phyloP scores from a whole-genome alignment of 345 rosid genomes.

The Aurinia saxatilis region DNA sequence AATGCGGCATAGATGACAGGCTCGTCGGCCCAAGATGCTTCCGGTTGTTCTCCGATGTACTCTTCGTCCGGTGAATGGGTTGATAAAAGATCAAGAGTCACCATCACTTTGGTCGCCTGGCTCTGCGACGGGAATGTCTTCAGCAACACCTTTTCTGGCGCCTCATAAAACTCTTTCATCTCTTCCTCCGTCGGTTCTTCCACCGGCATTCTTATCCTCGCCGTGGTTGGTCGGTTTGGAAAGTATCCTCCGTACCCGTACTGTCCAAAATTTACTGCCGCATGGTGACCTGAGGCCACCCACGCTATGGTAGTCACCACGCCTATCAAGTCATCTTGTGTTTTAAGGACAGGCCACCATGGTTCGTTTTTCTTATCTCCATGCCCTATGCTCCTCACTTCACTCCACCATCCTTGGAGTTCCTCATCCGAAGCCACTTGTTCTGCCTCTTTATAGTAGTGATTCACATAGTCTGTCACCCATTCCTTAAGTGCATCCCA shows the following conservation, averaged over 20 bases:
- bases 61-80: slow-evolving; percentile 34
- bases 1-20: slow-evolving; percentile 23
- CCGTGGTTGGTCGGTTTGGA: slow-evolving; percentile 30
- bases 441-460: slow-evolving; percentile 20
- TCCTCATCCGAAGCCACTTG: slow-evolving; percentile 13
- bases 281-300: slow-evolving; percentile 34
- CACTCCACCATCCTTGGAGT: slow-evolving; percentile 32
- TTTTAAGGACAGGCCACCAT: slow-evolving; percentile 30
- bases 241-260: slow-evolving; percentile 32
- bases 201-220: slow-evolving; percentile 22
- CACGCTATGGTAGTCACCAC: slow-evolving; percentile 27
- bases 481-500: slow-evolving; percentile 32
- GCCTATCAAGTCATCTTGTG: slow-evolving; percentile 25
- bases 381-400: slow-evolving; percentile 24
- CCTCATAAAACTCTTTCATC: slow-evolving; percentile 12
- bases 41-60: slow-evolving; percentile 18
- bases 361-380: slow-evolving; percentile 33
- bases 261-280: slow-evolving; percentile 34
- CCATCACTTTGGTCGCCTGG: slow-evolving; percentile 33
- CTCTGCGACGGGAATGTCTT: slow-evolving; percentile 23
- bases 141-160: slow-evolving; percentile 20
- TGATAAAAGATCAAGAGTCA: slow-evolving; percentile 27
- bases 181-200: slow-evolving; percentile 28
- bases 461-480: slow-evolving; percentile 27
- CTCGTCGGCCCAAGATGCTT: slow-evolving; percentile 18